Conservation (phyloP, 495 filamentous ascomycete species). For the Cercophora newfieldiana region DNA sequence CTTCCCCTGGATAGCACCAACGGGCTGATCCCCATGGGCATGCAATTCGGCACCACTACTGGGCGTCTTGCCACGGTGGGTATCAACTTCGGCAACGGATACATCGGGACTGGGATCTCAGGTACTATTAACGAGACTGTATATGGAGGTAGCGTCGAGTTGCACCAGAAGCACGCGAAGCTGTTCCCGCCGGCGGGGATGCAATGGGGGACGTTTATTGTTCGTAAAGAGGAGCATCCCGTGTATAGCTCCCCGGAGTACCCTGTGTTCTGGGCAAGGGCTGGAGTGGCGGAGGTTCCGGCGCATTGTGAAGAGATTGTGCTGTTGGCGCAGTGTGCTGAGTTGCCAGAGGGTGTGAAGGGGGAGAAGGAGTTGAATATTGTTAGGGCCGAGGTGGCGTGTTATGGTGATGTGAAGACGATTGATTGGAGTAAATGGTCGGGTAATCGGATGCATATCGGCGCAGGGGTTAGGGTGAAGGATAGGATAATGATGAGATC, state of each 20-base stretch:
- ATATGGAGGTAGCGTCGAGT: neutral
- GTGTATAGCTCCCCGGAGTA: neutral
- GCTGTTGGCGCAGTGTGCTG: neutral
- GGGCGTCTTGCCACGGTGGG: neutral
- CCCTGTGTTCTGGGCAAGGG: neutral
- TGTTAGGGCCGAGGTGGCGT: neutral
- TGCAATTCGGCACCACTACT: neutral
- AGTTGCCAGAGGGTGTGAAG: neutral
- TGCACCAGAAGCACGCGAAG: neutral
- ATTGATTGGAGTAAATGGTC: conserved; percentile 5
- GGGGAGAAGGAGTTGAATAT: neutral
- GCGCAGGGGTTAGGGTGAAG: neutral
- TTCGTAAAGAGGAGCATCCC: neutral
- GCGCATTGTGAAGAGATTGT: neutral
- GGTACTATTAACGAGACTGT: too few species aligned
- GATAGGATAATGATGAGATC: neutral
- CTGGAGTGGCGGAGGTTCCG: neutral
- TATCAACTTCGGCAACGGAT: neutral
- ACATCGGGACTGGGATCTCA: neutral
- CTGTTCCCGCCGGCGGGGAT: neutral
- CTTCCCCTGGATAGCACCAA: neutral
- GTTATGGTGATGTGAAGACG: neutral
- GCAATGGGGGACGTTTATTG: neutral
- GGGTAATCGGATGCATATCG: neutral
- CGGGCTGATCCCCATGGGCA: neutral